Evolutionary conservation across 352 stramenopile species (phyloP), one percentile per base, ranked within the genome.

Genomic region (Halophytophthora polymorphica): DNA sequence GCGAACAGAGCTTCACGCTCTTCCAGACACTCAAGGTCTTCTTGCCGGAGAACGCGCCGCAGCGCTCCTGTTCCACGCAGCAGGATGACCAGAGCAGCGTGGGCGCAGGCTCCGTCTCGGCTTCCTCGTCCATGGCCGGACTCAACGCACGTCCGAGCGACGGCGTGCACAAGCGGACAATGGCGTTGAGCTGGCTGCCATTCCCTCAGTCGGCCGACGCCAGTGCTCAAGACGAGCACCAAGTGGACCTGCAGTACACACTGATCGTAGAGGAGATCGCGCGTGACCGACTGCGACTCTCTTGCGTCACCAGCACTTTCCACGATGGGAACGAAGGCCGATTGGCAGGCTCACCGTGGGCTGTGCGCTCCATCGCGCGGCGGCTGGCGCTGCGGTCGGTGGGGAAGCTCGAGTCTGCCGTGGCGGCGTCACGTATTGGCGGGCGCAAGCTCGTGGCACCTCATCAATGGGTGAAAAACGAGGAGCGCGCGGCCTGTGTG

Each of bases 11-110:
- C 45, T 52, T 88, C 38, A 78, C 71, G 38, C 81, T 86, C 39
- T 88, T 86, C 51, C 77, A 88, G 50, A 78, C 74, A 12, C 53
- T 88, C 17, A 78, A 81, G 56, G 49, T 87, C 19, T 73, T 87
- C 35, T 52, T 76, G 3, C 75, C 75, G 0, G 70, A 83, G 43
- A 67, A 49, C 8, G 50, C 45, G 2, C 54, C 52, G 15, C 17
- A 54, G 43, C 45, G 56, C 19, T 34, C 48, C 17, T 33, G 56
- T n/a, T n/a, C n/a, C 0, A 39, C 53, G 18, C 34, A 61, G 14
- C 51, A 47, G 11, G 41, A 61, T 12, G 43, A 58, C 15, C 45
- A 64, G 4, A 71, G 39, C 22, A 23, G 23, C 2, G 39, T 31
- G 23, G 33, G 23, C 2, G 39, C 22, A n/a, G 33, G 34, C 5